These are phyloP conservation scores for Phylloporus arenicola DNA, from an alignment of 768 basidiomycete species.

Conservation along the genomic window DNA sequence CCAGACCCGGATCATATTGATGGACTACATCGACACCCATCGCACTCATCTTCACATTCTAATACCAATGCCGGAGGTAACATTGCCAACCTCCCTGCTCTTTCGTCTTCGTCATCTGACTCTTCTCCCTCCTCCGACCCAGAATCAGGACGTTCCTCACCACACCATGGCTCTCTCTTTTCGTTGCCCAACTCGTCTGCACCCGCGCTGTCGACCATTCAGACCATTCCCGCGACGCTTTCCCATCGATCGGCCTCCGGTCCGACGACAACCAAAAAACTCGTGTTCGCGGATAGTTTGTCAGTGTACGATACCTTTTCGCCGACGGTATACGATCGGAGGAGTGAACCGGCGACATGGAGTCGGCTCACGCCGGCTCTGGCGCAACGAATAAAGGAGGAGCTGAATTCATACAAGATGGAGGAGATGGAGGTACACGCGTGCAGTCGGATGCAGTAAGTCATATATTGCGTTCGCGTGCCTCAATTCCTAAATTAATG, in stretches of 20 bases:
- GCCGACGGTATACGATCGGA: constrained; percentile 82
- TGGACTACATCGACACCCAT: constrained; percentile 69
- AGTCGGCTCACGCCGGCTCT: constrained; percentile 91
- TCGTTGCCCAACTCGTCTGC: constrained; percentile 86
- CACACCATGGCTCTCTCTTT: constrained; percentile 50
- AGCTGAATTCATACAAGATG: constrained; percentile 98
- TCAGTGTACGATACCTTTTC: constrained; percentile 98
- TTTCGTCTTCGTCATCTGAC: constrained; percentile 47
- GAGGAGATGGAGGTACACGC: constrained; percentile 99
- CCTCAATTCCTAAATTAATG: not conserved
- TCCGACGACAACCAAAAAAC: constrained; percentile 65
- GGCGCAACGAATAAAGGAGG: constrained; percentile 96
- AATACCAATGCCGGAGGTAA: constrained; percentile 21
- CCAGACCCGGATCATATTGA: constrained; percentile 85
- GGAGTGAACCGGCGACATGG: constrained; percentile 96
- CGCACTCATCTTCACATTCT: constrained; percentile 45
- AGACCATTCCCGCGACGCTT: constrained; percentile 44
- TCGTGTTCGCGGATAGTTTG: constrained; percentile 87
- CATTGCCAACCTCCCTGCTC: constrained; percentile 45
- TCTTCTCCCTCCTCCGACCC: constrained; percentile 32
- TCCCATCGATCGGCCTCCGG: constrained; percentile 71
- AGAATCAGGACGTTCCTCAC: constrained; percentile 32
- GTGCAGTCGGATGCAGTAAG: constrained; percentile 84
- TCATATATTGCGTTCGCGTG: constrained; percentile 12
- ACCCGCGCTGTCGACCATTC: constrained; percentile 68